Evolutionary conservation across 2,329 filamentous ascomycete genomes (phyloP), one percentile per base, ranked within the genome.

Genomic region (Cladosporium sp.): DNA sequence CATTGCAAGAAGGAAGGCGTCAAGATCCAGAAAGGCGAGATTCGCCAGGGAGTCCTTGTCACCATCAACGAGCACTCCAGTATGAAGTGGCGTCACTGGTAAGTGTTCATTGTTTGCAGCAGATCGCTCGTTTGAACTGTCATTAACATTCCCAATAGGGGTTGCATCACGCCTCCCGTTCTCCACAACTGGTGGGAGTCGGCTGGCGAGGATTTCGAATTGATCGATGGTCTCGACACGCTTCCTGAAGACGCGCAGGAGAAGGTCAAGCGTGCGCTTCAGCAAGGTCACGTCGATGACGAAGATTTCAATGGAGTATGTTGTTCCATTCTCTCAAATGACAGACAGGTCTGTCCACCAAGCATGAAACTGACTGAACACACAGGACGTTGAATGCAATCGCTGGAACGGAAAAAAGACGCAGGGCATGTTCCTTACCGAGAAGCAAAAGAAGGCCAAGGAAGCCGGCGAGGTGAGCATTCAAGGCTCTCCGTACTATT

Each of bases 51-150:
- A 42, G 82, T 81, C 20, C 90, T 87, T 80, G 82, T 96, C 63
- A 82, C 82, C 8, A 82, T 88, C 64, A 54, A 76, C 0, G 77
- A 78, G 1, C 81, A 86, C 68, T 83, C 84, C 42, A 82, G 81
- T 68, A 96, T 86, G 84, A 74, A 78, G 59, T 97, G 88, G 86
- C 88, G 88, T 70, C 93, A 97, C 73, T 97, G 93, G 93, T 95
- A 80, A 70, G 82, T 67, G 40, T 2, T 5, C 20, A 20, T 22
- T 15, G 25, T 15, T 9, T 11, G 38, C 17, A n/a, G 15, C 38
- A n/a, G 15, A 40, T 8, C 38, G 5, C 17, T n/a, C 8, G 3
- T 19, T 43, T 14, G n/a, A 3, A 25, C 25, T 8, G 1, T 56
- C 17, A 42, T 6, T 58, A 25, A 58, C 45, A 39, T 36, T 42